phyloP scores from a whole-genome alignment of 192 early-diverging fungal species.

The Coemansia asiatica region DNA sequence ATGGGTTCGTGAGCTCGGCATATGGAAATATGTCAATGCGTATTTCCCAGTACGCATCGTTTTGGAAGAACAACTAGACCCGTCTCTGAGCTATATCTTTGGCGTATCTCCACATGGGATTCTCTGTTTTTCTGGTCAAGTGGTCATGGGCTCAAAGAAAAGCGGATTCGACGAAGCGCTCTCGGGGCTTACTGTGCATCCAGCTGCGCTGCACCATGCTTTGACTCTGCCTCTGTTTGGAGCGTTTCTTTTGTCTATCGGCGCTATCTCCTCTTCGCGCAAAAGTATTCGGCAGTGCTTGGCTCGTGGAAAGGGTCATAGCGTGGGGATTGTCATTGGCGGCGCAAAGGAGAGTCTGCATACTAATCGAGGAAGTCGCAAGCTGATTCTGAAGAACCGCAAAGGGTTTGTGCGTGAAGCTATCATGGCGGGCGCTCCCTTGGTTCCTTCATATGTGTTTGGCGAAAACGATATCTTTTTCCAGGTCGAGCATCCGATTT shows the following conservation, averaged over 20 bases:
- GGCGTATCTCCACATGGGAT: constrained; percentile 90
- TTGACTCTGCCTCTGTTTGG: constrained; percentile 84
- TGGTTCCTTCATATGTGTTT: constrained; percentile 90
- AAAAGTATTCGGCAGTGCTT: constrained; percentile 78
- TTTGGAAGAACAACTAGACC: constrained; percentile 81
- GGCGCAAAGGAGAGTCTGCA: constrained; percentile 84
- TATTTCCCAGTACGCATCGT: constrained; percentile 82
- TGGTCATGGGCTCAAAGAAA: constrained; percentile 81
- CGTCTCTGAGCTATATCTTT: constrained; percentile 84
- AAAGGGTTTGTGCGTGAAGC: constrained; percentile 93
- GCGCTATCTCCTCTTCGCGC: constrained; percentile 74
- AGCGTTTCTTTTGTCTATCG: constrained; percentile 76
- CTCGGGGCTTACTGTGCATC: constrained; percentile 66
- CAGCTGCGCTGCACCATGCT: constrained; percentile 71
- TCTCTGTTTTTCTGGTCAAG: constrained; percentile 79
- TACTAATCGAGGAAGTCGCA: constrained; percentile 64
- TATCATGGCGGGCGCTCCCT: constrained; percentile 71
- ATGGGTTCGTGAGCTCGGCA: constrained; percentile 54
- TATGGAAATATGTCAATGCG: constrained; percentile 80
- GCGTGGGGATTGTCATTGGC: constrained; percentile 88
- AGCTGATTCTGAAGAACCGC: constrained; percentile 74
- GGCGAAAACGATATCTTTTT: constrained; percentile 93
- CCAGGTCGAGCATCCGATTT: constrained; percentile 66
- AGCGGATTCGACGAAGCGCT: constrained; percentile 70
- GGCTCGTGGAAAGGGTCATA: constrained; percentile 68